Evolutionary conservation across 345 rosid genomes (phyloP).

Genomic region (Brassica carinata): DNA sequence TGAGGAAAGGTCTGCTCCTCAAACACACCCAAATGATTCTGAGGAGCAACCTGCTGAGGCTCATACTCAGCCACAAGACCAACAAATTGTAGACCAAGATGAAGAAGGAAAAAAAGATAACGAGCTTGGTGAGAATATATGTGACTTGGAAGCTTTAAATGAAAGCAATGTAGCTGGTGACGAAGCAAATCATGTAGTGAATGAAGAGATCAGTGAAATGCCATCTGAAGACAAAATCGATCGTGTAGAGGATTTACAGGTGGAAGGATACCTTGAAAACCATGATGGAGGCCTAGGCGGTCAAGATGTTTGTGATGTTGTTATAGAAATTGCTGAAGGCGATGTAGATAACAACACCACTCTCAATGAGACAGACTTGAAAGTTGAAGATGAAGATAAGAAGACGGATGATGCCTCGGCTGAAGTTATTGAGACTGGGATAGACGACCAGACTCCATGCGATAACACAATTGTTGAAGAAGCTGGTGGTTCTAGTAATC

Average conservation of each 20-base stretch:
- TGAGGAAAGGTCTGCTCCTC: conserved; percentile 39
- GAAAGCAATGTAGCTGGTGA: conserved; percentile 46
- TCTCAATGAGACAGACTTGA: conserved; percentile 42
- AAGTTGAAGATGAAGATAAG: conserved; percentile 47
- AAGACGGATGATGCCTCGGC: conserved; percentile 43
- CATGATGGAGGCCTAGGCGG: conserved; percentile 32
- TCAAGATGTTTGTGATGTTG: conserved; percentile 39
- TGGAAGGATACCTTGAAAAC: conserved; percentile 33
- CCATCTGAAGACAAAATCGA: conserved; percentile 39
- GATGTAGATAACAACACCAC: conserved; percentile 30
- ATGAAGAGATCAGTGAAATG: conserved; percentile 35
- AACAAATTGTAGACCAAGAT: conserved; percentile 13
- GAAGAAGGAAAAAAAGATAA: conserved; percentile 36
- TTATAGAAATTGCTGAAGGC: conserved; percentile 43
- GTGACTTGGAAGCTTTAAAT: conserved; percentile 52
- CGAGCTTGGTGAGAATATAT: conserved; percentile 46
- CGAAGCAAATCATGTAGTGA: conserved; percentile 40
- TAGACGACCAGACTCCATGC: conserved; percentile 34
- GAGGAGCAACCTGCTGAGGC: conserved; percentile 31
- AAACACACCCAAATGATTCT: conserved; percentile 18
- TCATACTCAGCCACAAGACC: conserved; percentile 21
- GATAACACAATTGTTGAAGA: conserved; percentile 39
- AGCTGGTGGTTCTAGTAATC: conserved; percentile 38
- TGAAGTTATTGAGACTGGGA: conserved; percentile 38
- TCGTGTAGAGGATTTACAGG: conserved; percentile 35